Base-by-base conservation (phyloP, 2,329 filamentous ascomycete genomes). In the Botrytis squamosa region DNA sequence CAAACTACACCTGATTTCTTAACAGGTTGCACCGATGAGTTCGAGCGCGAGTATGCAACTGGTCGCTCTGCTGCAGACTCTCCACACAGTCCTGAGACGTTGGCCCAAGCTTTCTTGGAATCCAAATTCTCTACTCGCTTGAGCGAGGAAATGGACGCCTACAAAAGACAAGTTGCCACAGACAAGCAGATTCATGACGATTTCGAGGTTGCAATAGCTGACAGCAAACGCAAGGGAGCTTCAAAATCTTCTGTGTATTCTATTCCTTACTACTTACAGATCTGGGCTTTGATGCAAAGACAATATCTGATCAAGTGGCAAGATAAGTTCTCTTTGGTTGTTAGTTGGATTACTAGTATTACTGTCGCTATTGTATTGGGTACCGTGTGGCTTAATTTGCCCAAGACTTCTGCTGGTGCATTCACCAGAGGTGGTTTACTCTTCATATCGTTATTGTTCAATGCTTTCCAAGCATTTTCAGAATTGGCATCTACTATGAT, bases 251-350 rank as follows among this genome's bases (percentile, higher is more conserved):
- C 93, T 0, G 92, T 95, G 49, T 97, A 97, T 83, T 91, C 90
- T 1, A 91, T 95, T 71, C 93, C 93, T 0, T 96, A 96, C 83
- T 89, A 94, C 76, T 85, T 93, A 1, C 94, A 97, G 81, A 87
- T 96, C 36, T 95, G 91, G 91, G 92, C 92, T 0, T 83, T 96
- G 75, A 92, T 95, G 87, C 91, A 93, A 81, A 89, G 94, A 8
- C 93, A 97, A 81, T 96, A 94, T 81, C 85, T 92, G 70, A 90
- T 97, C 78, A 96, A 96, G 84, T 91, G 93, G 85, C 93, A 97
- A 82, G 93, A 97, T 81, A 91, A 91, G 74, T 92, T 95, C 79
- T 90, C 90, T n/a, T 85, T 97, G 9, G 84, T 86, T 22, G 88
- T 96, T 44, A 91, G 91, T 2, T 96, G 92, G 92, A 82, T 87